Conservation (phyloP, 441 rosid genomes). For the Breynia disticha region DNA sequence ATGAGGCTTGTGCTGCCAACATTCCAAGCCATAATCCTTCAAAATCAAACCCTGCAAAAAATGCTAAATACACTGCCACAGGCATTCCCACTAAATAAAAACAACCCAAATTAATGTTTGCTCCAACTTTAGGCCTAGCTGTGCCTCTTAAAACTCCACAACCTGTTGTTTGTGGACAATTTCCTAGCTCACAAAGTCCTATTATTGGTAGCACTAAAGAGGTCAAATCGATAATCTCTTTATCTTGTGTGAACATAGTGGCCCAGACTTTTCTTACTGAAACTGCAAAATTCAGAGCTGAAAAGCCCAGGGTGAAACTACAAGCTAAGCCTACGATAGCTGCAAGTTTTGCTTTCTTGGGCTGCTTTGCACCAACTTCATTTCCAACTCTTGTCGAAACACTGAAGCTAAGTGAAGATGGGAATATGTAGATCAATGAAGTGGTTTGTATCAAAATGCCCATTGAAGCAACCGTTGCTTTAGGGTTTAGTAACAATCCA, state of each 20-base stretch:
- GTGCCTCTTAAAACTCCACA: constrained; percentile 85
- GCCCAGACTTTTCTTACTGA: constrained; percentile 69
- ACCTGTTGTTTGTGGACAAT: constrained; percentile 89
- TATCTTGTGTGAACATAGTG: constrained; percentile 55
- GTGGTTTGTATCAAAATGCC: constrained; percentile 91
- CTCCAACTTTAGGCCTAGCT: constrained; percentile 80
- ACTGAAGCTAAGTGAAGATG: constrained; percentile 78
- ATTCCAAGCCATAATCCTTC: constrained; percentile 82
- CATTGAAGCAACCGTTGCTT: constrained; percentile 82
- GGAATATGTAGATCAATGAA: constrained; percentile 78
- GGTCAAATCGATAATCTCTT: constrained; percentile 53
- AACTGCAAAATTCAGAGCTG: constrained; percentile 44
- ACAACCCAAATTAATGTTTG: constrained; percentile 64
- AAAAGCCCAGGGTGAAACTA: constrained; percentile 57
- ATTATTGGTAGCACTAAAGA: constrained; percentile 63
- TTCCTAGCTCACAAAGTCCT: constrained; percentile 86
- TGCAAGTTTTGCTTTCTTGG: constrained; percentile 52
- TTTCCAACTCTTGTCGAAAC: constrained; percentile 88
- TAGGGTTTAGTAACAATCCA: constrained; percentile 52
- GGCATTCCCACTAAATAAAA: constrained; percentile 83
- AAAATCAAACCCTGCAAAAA: constrained; percentile 53
- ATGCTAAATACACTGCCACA: constrained; percentile 62
- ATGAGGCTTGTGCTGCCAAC: constrained; percentile 70
- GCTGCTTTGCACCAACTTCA: constrained; percentile 70
- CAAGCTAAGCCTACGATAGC: constrained; percentile 54